Evolutionary conservation across 352 stramenopile genomes (phyloP).

Genomic region (Phytophthora sp.): DNA sequence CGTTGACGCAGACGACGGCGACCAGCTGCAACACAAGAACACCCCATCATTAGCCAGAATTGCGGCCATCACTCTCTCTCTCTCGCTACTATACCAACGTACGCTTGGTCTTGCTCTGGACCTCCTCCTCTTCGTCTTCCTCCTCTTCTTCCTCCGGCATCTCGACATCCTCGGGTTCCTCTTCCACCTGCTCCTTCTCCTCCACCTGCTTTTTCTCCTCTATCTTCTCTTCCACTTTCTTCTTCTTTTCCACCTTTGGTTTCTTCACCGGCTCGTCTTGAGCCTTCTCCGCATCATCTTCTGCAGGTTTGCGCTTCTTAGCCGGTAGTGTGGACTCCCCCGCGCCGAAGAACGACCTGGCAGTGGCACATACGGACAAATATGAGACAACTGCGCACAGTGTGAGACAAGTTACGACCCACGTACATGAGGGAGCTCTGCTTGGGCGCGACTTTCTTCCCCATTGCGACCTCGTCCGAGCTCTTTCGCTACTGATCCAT

Average conservation of each 20-base stretch:
- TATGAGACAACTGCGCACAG: neutral
- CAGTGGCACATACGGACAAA: neutral
- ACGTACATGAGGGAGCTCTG: constrained; percentile 77
- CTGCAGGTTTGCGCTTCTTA: constrained; percentile 38
- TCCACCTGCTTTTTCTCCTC: constrained; percentile 21
- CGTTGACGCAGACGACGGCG: constrained; percentile 68
- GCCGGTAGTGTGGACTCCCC: constrained; percentile 24
- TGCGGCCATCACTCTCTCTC: neutral
- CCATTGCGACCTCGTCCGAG: constrained; percentile 20
- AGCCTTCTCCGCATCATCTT: constrained; percentile 18
- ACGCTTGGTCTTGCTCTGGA: constrained; percentile 50
- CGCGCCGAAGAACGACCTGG: constrained; percentile 67
- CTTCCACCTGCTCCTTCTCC: constrained; percentile 21
- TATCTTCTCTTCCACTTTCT: constrained; percentile 13
- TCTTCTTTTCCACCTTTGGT: constrained; percentile 7
- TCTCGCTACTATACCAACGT: constrained; percentile 8
- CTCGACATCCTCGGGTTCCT: constrained; percentile 35
- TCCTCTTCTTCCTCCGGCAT: constrained; percentile 40
- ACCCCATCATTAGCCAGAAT: too few relatives aligned
- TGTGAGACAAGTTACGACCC: neutral
- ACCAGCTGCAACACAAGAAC: constrained; percentile 40
- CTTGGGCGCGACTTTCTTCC: constrained; percentile 41
- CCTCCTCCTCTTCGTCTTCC: constrained; percentile 27
- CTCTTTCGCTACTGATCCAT: constrained; percentile 10
- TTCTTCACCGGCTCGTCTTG: constrained; percentile 29